A percentile compares a stretch with the other conserved stretches of the same genome.
phyloP scores from a whole-genome alignment of 2,329 filamentous ascomycete genomes.

The Botryotinia narcissicola region DNA sequence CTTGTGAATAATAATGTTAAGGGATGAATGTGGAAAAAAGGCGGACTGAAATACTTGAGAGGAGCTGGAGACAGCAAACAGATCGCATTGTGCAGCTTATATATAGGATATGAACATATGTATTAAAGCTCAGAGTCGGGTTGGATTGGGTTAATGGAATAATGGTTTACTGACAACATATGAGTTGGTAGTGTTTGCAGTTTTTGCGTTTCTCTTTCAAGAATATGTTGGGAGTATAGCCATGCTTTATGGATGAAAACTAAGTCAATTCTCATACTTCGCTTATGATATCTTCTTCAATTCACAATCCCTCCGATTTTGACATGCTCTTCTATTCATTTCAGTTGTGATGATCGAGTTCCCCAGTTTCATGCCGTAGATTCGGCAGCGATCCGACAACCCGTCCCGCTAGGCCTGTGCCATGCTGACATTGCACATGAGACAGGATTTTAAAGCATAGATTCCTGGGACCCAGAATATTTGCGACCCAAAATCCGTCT shows the following conservation, averaged over 20 bases:
- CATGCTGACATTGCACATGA: background rate
- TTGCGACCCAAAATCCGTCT: background rate
- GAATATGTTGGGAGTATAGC: background rate
- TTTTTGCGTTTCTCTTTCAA: background rate
- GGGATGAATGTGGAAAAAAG: constrained; percentile 21
- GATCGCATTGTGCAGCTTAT: background rate
- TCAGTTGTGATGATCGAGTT: background rate
- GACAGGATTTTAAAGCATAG: background rate
- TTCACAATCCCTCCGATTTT: too few relatives aligned
- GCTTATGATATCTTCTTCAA: background rate
- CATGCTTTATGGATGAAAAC: background rate
- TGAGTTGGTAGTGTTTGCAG: background rate
- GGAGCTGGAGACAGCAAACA: background rate
- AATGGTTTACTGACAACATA: background rate
- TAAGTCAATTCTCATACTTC: background rate
- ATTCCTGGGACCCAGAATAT: background rate
- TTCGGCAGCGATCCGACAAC: background rate
- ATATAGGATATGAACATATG: background rate
- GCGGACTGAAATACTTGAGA: background rate
- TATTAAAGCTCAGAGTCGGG: background rate
- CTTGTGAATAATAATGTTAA: constrained; percentile 25
- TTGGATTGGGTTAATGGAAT: background rate
- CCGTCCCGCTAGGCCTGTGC: background rate
- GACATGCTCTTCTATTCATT: background rate
- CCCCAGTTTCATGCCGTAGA: background rate